These are phyloP conservation scores for Ascochyta fabae DNA, from an alignment of 2,329 filamentous ascomycete species.

Conservation along the genomic window DNA sequence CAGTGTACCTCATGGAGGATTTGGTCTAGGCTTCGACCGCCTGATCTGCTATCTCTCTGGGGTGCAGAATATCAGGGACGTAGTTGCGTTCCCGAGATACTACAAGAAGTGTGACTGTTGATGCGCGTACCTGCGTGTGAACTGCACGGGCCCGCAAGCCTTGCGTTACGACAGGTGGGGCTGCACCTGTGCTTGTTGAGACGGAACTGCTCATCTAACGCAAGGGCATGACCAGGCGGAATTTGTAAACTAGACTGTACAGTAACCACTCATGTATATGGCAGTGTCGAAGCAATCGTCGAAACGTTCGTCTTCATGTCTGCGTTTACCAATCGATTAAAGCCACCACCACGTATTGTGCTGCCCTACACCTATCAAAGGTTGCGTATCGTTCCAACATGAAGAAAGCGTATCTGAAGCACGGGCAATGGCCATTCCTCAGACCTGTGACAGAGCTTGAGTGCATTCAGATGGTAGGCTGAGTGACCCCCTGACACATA, in stretches of 20 bases:
- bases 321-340: background rate
- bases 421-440: no score
- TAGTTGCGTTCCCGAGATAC: constrained; percentile 84
- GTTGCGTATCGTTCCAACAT: no score
- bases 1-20: constrained; percentile 89
- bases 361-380: no score
- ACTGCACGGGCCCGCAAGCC: constrained; percentile 6
- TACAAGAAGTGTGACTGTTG: constrained; percentile 61
- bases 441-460: no score
- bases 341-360: no score
- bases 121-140: constrained; percentile 17
- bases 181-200: background rate
- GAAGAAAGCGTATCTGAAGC: no score
- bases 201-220: background rate
- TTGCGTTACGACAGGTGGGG: background rate
- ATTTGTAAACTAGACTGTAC: constrained; percentile 6
- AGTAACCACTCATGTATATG: background rate
- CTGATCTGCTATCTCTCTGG: constrained; percentile 84
- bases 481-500: background rate
- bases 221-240: background rate
- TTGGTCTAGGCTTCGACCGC: constrained; percentile 88
- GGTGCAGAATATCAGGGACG: constrained; percentile 81
- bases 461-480: background rate
- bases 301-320: background rate
- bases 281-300: background rate